These are phyloP conservation scores for Sphaerulina vaccinii DNA, from an alignment of 2,329 filamentous ascomycete species.

Conservation along the genomic window DNA sequence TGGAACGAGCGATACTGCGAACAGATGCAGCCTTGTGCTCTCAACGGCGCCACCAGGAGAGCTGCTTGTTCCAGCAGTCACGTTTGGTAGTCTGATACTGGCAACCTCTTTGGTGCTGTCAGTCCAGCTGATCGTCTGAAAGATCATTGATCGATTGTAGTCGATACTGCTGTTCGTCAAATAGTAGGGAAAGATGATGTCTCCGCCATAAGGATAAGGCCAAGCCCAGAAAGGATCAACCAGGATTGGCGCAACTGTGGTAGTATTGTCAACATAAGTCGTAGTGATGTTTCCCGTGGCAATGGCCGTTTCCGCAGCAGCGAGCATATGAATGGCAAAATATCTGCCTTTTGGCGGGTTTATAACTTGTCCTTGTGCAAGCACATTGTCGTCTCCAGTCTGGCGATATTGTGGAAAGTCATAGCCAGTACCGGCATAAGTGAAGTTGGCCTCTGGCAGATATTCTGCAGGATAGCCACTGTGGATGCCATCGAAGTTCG, in stretches of 20 bases:
- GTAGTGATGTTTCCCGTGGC: conserved; percentile 41
- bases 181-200: conserved; percentile 42
- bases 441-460: conserved; percentile 38
- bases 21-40: conserved; percentile 41
- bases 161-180: conserved; percentile 39
- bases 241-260: conserved; percentile 35
- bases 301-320: conserved; percentile 42
- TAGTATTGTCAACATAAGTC: conserved; percentile 41
- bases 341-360: conserved; percentile 37
- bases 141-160: conserved; percentile 44
- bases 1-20: conserved; percentile 40
- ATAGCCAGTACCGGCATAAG: conserved; percentile 41
- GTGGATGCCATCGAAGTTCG: conserved; percentile 39
- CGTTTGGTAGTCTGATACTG: conserved; percentile 40
- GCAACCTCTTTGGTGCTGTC: conserved; percentile 42
- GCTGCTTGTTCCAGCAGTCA: conserved; percentile 37
- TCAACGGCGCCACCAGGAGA: conserved; percentile 34
- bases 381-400: conserved; percentile 41
- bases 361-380: conserved; percentile 40
- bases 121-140: conserved; percentile 42
- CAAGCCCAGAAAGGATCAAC: conserved; percentile 41
- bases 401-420: conserved; percentile 40
- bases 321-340: conserved; percentile 42
- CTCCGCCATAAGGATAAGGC: conserved; percentile 44
- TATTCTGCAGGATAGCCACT: conserved; percentile 41